A percentile compares a stretch with the other conserved stretches of the same genome.
phyloP scores from a whole-genome alignment of 129 eudicot species.

The Oenanthe sinensis region DNA sequence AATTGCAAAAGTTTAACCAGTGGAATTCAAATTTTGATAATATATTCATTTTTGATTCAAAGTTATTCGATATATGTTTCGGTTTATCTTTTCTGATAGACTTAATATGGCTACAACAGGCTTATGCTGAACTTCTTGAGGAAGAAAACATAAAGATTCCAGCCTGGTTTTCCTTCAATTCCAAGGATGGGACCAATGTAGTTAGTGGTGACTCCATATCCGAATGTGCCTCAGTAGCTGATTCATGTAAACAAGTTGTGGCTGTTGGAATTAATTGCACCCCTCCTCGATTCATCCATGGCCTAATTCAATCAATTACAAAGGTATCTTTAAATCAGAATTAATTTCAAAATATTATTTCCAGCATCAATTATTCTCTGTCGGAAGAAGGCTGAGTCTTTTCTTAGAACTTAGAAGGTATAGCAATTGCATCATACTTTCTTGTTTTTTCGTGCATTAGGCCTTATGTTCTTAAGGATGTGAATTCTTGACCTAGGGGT shows the following conservation, averaged over 20 bases:
- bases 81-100: neutral
- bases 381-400: neutral
- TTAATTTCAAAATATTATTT: neutral
- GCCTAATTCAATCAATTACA: constrained; percentile 37
- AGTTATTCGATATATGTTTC: neutral
- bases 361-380: neutral
- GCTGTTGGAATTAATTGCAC: constrained; percentile 83
- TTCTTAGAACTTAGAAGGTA: neutral
- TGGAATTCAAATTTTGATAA: neutral
- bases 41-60: neutral
- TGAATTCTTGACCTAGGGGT: neutral
- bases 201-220: constrained; percentile 66
- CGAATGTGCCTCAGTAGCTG: constrained; percentile 61
- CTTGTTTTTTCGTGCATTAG: neutral
- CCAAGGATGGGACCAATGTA: constrained; percentile 65
- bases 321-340: constrained; percentile 25
- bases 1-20: neutral
- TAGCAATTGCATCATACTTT: neutral
- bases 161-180: constrained; percentile 75
- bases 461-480: neutral
- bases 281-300: constrained; percentile 61
- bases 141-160: constrained; percentile 68
- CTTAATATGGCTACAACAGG: constrained; percentile 30
- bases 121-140: constrained; percentile 70
- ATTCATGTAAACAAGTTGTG: constrained; percentile 59